phyloP scores from a whole-genome alignment of 2,329 filamentous ascomycete species.

The Fusarium luffae region DNA sequence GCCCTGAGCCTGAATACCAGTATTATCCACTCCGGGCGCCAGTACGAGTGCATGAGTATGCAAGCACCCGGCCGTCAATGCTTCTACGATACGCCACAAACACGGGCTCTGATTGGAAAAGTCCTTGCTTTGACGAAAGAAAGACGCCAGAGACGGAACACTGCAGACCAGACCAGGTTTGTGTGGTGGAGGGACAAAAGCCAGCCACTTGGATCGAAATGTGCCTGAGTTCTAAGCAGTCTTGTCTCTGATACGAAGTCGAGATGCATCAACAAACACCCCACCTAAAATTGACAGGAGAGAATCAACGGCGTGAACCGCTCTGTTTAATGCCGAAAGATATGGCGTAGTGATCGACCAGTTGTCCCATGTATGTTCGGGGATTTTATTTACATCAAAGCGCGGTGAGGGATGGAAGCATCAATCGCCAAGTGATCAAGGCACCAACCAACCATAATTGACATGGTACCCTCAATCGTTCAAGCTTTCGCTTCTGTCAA shows the following conservation, averaged over 20 bases:
- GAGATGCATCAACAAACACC: conserved; percentile 16
- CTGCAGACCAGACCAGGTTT: conserved; percentile 43
- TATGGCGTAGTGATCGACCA: conserved; percentile 27
- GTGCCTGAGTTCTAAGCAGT: conserved; percentile 33
- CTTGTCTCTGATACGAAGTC: conserved; percentile 38
- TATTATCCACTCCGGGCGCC: conserved; percentile 28
- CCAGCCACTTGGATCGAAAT: conserved; percentile 35
- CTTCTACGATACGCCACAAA: conserved; percentile 61
- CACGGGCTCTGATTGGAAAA: conserved; percentile 56
- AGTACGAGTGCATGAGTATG: conserved; percentile 56
- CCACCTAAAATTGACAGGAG: conserved; percentile 5
- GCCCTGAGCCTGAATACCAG: conserved; percentile 37
- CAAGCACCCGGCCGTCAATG: conserved; percentile 60
- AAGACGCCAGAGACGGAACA: conserved; percentile 44
- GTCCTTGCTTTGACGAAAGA: conserved; percentile 44
- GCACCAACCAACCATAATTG: conserved; percentile 36
- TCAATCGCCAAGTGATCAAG: conserved; percentile 34
- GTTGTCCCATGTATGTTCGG: conserved; percentile 18
- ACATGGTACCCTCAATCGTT: conserved; percentile 31
- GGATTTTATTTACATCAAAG: conserved; percentile 19
- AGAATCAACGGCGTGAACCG: conserved; percentile 14
- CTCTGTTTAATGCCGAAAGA: conserved; percentile 12
- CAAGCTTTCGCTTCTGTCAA: conserved; percentile 40
- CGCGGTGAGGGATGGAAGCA: conserved; percentile 15
- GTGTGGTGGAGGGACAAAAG: conserved; percentile 29